Conservation (phyloP, 768 basidiomycete species). For the Fibroporia radiculosa region DNA sequence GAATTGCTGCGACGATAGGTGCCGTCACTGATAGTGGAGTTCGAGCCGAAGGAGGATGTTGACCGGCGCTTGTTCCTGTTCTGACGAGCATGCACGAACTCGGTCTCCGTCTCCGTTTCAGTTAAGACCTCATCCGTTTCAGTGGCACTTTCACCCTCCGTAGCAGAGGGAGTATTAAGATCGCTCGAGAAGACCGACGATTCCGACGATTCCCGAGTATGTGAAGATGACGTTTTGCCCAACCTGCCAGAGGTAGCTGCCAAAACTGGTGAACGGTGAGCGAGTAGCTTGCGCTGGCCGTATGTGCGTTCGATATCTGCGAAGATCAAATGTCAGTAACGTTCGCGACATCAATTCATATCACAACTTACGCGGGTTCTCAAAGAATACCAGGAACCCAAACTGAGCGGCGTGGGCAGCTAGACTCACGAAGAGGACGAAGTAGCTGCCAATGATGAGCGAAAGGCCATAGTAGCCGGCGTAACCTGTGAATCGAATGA, state of each 20-base stretch:
- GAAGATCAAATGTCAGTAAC: not conserved
- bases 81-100: constrained; percentile 18
- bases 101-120: constrained; percentile 47
- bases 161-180: constrained; percentile 49
- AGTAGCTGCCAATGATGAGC: constrained; percentile 81
- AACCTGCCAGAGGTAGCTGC: constrained; percentile 3
- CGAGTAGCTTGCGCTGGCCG: constrained; percentile 86
- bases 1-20: constrained; percentile 1
- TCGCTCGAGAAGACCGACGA: constrained; percentile 12
- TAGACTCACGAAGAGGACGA: constrained; percentile 89
- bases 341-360: not conserved
- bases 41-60: constrained; percentile 3
- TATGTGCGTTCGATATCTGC: constrained; percentile 54
- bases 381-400: constrained; percentile 90
- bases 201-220: constrained; percentile 22
- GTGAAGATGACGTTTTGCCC: constrained; percentile 9
- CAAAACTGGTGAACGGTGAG: constrained; percentile 65
- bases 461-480: constrained; percentile 98
- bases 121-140: constrained; percentile 62
- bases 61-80: constrained; percentile 8
- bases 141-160: constrained; percentile 67
- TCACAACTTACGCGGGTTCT: constrained; percentile 87
- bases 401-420: constrained; percentile 94
- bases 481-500: constrained; percentile 47
- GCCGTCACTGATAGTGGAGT: constrained; percentile 2